Conservation (phyloP, 2,329 filamentous ascomycete genomes). For the Gnomoniopsis sp. region DNA sequence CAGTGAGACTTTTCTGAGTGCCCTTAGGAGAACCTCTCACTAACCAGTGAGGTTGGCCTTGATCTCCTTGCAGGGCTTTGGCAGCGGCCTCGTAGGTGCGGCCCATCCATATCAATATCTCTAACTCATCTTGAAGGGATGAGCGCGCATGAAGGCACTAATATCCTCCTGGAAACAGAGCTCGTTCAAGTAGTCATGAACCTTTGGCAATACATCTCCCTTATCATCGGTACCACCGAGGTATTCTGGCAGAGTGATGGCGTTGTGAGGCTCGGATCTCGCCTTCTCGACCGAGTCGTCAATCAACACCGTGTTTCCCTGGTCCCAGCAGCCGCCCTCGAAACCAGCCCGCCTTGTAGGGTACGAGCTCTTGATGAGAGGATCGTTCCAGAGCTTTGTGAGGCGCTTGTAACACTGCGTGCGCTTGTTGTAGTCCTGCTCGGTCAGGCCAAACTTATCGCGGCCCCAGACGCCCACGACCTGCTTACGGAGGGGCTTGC, state of each 20-base stretch:
- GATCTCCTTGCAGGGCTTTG: background rate
- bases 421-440: conserved; percentile 61
- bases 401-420: conserved; percentile 91
- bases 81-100: background rate
- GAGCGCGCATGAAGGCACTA: conserved; percentile 54
- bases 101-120: conserved; percentile 7
- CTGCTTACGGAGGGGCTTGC: conserved; percentile 43
- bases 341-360: conserved; percentile 31
- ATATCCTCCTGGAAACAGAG: conserved; percentile 56
- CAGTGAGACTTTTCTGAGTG: background rate
- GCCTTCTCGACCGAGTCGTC: conserved; percentile 85
- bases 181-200: conserved; percentile 59
- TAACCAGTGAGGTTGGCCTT: background rate
- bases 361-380: conserved; percentile 39
- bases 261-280: conserved; percentile 76
- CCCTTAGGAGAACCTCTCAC: background rate
- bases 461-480: conserved; percentile 76
- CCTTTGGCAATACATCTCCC: conserved; percentile 48
- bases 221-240: conserved; percentile 39
- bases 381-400: conserved; percentile 64
- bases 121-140: conserved; percentile 44
- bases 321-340: conserved; percentile 59
- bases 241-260: conserved; percentile 80
- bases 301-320: conserved; percentile 83
- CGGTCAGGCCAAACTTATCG: conserved; percentile 67